phyloP scores from a whole-genome alignment of 129 eudicot genomes.

The Dittrichia graveolens region DNA sequence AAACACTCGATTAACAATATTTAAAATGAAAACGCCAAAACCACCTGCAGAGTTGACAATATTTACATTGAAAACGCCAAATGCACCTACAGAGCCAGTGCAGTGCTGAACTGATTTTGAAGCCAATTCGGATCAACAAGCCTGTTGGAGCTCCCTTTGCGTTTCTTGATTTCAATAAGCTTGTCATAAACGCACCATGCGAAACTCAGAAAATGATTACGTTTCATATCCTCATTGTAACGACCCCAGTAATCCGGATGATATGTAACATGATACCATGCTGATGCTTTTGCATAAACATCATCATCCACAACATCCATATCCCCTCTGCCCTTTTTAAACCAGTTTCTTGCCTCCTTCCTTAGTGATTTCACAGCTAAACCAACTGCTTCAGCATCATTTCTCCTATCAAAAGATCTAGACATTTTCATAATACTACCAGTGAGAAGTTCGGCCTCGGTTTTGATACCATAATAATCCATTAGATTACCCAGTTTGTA shows the following conservation, averaged over 20 bases:
- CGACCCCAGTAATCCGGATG: slow-evolving; percentile 65
- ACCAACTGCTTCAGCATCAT: slow-evolving; percentile 73
- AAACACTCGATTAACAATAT: too few species aligned
- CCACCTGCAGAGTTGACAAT: neutral
- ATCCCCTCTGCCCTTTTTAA: slow-evolving; percentile 43
- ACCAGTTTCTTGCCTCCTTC: slow-evolving; percentile 77
- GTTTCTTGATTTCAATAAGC: slow-evolving; percentile 66
- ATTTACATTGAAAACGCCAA: too few species aligned
- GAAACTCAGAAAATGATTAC: slow-evolving; percentile 73
- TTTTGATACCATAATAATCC: slow-evolving; percentile 77
- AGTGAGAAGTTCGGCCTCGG: slow-evolving; percentile 81
- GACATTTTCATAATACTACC: slow-evolving; percentile 82
- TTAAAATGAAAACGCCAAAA: too few species aligned
- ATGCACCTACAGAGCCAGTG: slow-evolving; percentile 17
- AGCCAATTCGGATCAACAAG: slow-evolving; percentile 27
- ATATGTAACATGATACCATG: slow-evolving; percentile 86
- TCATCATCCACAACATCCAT: slow-evolving; percentile 32
- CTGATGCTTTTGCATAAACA: slow-evolving; percentile 69
- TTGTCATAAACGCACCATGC: slow-evolving; percentile 85
- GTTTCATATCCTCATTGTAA: slow-evolving; percentile 50
- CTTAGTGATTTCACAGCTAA: slow-evolving; percentile 71
- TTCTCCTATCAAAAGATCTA: slow-evolving; percentile 62
- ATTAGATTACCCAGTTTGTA: slow-evolving; percentile 69
- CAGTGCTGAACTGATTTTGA: slow-evolving; percentile 16
- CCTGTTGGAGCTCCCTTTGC: slow-evolving; percentile 24